These are phyloP conservation scores for Periconia macrospinosa DNA, from an alignment of 2,329 filamentous ascomycete species.

Conservation along the genomic window DNA sequence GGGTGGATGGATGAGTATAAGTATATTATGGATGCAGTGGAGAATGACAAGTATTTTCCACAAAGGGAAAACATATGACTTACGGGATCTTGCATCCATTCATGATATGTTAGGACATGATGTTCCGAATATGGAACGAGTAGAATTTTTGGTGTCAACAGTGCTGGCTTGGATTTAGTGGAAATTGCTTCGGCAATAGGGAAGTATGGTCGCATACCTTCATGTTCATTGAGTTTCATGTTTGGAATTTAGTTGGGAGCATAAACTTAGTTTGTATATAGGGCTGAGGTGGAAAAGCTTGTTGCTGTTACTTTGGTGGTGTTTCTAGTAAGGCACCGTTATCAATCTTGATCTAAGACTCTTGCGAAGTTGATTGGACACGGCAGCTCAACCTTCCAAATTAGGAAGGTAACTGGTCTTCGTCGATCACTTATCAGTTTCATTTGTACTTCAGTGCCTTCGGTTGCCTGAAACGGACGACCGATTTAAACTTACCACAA, in stretches of 20 bases:
- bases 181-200: background rate
- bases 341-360: no score
- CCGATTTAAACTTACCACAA: no score
- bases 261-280: no score
- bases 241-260: background rate
- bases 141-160: conserved; percentile 67
- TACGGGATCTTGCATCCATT: conserved; percentile 87
- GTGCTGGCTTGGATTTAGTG: conserved; percentile 53
- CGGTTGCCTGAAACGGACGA: background rate
- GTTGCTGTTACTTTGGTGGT: background rate
- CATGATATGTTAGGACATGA: conserved; percentile 82
- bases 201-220: conserved; percentile 29
- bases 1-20: background rate
- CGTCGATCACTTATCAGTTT: no score
- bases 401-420: no score
- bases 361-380: no score
- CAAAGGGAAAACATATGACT: conserved; percentile 6
- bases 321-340: no score
- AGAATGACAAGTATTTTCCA: background rate
- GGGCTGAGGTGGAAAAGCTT: no score
- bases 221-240: conserved; percentile 49
- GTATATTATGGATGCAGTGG: background rate
- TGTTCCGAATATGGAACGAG: conserved; percentile 82
- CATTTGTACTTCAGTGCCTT: no score
- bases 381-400: no score